These are phyloP conservation scores for Pseudonitzschia pungens DNA, from an alignment of 108 stramenopile species.

Conservation along the genomic window DNA sequence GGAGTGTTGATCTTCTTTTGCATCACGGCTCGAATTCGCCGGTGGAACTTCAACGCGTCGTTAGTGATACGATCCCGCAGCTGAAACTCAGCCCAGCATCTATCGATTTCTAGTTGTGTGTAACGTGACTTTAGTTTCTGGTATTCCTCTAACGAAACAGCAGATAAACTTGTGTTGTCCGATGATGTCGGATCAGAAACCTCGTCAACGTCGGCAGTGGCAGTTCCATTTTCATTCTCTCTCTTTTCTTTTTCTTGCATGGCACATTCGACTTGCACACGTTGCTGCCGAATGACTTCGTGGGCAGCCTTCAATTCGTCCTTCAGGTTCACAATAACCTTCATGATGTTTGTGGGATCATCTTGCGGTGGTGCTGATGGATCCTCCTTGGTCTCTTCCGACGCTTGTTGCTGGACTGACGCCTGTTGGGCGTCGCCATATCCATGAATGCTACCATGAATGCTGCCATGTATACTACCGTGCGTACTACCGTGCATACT, in stretches of 20 bases:
- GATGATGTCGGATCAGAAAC: neutral
- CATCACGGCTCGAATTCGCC: conserved; percentile 27
- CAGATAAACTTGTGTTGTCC: neutral
- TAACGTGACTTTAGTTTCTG: conserved; percentile 15
- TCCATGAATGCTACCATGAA: neutral
- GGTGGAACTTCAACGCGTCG: conserved; percentile 34
- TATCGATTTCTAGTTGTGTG: conserved; percentile 26
- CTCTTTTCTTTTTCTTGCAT: conserved; percentile 2
- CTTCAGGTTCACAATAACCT: conserved; percentile 34
- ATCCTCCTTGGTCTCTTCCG: neutral
- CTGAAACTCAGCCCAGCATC: conserved; percentile 35
- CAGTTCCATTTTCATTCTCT: neutral
- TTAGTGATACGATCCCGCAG: conserved; percentile 37
- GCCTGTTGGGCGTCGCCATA: neutral
- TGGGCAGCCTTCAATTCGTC: conserved; percentile 35
- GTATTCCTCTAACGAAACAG: conserved; percentile 13
- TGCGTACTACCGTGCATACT: neutral
- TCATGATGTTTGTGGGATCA: conserved; percentile 25
- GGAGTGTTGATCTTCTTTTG: neutral
- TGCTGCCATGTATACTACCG: neutral
- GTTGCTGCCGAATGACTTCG: conserved; percentile 35
- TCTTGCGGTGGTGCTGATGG: conserved; percentile 1
- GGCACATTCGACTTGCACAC: conserved; percentile 17
- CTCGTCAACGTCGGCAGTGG: neutral
- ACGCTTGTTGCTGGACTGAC: neutral